Percentiles rank a stretch among this genome's conserved stretches.
phyloP scores from a whole-genome alignment of 78 protist genomes.

The Monosiga brevicollis region DNA sequence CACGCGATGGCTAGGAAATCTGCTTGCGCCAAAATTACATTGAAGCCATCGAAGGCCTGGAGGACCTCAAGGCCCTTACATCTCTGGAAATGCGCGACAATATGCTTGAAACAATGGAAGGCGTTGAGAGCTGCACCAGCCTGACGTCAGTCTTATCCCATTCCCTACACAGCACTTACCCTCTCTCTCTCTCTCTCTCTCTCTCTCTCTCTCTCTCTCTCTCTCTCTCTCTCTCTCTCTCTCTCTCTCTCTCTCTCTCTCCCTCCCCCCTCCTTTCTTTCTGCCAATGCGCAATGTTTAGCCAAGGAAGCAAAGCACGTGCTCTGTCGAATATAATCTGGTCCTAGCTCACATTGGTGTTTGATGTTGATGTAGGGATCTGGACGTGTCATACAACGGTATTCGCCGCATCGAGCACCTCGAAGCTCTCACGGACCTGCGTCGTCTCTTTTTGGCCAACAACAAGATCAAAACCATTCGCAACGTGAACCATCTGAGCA shows the following conservation, averaged over 20 bases:
- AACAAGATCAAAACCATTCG: background rate
- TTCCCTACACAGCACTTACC: no score
- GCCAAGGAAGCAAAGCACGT: background rate
- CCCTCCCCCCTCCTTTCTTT: background rate
- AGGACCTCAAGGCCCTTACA: background rate
- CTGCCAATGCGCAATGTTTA: background rate
- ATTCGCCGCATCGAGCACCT: background rate
- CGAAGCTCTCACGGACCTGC: background rate
- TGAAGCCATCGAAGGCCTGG: background rate
- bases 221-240: background rate
- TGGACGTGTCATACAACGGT: conserved; percentile 2
- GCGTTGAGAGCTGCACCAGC: background rate
- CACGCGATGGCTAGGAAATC: background rate
- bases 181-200: no score
- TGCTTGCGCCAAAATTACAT: background rate
- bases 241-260: background rate
- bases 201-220: background rate
- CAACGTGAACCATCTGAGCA: background rate
- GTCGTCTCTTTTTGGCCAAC: background rate
- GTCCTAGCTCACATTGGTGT: background rate
- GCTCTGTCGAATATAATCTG: no score
- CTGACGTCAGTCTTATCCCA: background rate
- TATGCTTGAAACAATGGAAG: background rate
- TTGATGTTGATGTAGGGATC: background rate
- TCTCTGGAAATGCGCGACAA: conserved; percentile 1